Evolutionary conservation across 108 stramenopile species (phyloP).

Genomic region (Aureococcus anophagefferens): DNA sequence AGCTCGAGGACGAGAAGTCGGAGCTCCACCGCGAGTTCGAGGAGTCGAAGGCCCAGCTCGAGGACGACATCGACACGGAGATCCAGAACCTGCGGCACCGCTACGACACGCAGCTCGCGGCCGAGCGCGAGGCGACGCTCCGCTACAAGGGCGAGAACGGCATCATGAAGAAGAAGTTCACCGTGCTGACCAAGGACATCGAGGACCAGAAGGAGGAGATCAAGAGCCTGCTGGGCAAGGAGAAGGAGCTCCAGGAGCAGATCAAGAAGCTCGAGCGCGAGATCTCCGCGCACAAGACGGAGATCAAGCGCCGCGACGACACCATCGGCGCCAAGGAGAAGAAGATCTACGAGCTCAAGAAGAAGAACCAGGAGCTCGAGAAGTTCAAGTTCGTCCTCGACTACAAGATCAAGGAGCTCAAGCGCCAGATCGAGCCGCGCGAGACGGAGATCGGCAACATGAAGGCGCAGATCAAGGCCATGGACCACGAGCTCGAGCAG

Average conservation of each 20-base stretch:
- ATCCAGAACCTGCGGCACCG: conserved; percentile 24
- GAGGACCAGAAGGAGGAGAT: conserved; percentile 47
- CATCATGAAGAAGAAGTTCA: conserved; percentile 53
- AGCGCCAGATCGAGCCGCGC: conserved; percentile 60
- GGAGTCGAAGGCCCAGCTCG: conserved; percentile 32
- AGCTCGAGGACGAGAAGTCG: conserved; percentile 21
- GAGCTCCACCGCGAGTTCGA: conserved; percentile 35
- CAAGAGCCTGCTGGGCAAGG: conserved; percentile 14
- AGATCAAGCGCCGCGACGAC: conserved; percentile 45
- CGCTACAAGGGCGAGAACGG: conserved; percentile 51
- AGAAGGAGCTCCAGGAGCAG: conserved; percentile 29
- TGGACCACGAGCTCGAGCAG: conserved; percentile 44
- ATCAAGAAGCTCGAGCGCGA: conserved; percentile 29
- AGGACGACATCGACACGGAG: conserved; percentile 56
- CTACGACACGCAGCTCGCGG: conserved; percentile 41
- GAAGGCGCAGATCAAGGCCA: conserved; percentile 49
- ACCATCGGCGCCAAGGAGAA: conserved; percentile 55
- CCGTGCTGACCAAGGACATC: conserved; percentile 40
- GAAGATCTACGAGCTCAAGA: conserved; percentile 56
- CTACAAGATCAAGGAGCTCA: conserved; percentile 58
- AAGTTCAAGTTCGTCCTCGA: conserved; percentile 62
- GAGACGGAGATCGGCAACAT: conserved; percentile 50
- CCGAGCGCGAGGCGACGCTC: conserved; percentile 40
- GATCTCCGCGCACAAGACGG: conserved; percentile 34
- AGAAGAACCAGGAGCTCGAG: conserved; percentile 62